Base-by-base conservation (phyloP, 331 rosid genomes). In the Acacia concinna region DNA sequence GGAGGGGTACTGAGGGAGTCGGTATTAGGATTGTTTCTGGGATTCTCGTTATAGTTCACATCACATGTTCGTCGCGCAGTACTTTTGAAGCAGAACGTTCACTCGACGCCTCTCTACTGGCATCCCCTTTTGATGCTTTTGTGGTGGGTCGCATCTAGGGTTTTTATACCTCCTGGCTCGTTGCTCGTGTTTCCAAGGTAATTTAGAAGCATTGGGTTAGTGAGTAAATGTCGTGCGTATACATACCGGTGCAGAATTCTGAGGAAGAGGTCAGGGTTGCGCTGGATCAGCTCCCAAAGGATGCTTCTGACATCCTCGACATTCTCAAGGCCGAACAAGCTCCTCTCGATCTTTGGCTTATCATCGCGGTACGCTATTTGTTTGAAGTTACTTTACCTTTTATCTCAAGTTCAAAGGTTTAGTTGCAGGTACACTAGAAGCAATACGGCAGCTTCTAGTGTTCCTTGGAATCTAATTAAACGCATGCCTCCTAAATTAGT, bases 271-370 rank as follows among this genome's bases (percentile, higher is more conserved):
- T 96, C 83, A 86, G 98, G 92, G 98, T 96, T 51, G 88, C 91
- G 60, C 93, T 96, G 79, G 98, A 96, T 76, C 98, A 93, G 84
- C 98, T 96, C 59, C 99, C 98, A 0, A 85, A 91, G 52, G 99
- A 96, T 73, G 98, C 99, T 59, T 90, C 97, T 17, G 97, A 93
- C 62, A 96, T 96, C 47, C 90, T 96, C 64, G 99, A 96, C 82
- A 96, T 96, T 38, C 98, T 93, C 67, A 93, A 91, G 81, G 99
- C 99, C 25, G 99, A 93, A 85, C 99, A 96, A 89, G 98, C 99
- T 37, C 94, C 98, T 65, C 98, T 93, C 64, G 98, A 96, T 89
- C 97, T 96, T 81, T 91, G 98, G 99, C 98, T 96, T 79, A 90
- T 93, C 17, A 96, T 93, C 71, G 99, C 97, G 90, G 99, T 96